Evolutionary conservation across 257 asterid species (phyloP).

Genomic region (Verbascum thapsus): DNA sequence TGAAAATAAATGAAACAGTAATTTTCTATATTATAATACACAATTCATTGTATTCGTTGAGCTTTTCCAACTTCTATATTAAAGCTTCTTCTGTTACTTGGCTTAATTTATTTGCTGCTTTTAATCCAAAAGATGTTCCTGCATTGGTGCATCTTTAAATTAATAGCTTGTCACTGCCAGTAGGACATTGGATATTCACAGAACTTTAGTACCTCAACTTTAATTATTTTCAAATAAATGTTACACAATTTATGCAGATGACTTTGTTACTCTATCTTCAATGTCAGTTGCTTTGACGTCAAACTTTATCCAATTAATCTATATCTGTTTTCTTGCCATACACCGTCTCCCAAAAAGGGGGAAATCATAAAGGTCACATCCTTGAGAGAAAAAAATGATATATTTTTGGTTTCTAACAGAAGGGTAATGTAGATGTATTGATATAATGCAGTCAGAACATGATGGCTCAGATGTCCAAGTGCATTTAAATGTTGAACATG

Average conservation of each 20-base stretch:
- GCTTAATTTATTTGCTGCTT: conserved; percentile 19
- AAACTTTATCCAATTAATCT: conserved; percentile 22
- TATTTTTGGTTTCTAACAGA: conserved; percentile 21
- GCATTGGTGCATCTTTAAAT: conserved; percentile 11
- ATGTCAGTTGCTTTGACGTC: conserved; percentile 13
- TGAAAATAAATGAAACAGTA: conserved; percentile 27
- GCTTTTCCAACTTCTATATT: conserved; percentile 1
- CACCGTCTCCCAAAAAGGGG: too few species aligned
- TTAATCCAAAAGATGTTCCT: conserved; percentile 11
- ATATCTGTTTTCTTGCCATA: conserved; percentile 22
- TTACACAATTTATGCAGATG: not conserved
- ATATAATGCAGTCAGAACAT: conserved; percentile 79
- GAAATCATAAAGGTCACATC: conserved; percentile 3
- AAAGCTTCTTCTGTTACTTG: conserved; percentile 16
- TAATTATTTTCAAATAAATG: too few species aligned
- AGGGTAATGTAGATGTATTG: conserved; percentile 25
- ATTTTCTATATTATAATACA: conserved; percentile 16
- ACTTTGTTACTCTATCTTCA: conserved; percentile 11
- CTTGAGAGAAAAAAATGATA: conserved; percentile 1
- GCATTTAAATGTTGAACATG: conserved; percentile 74
- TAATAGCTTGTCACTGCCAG: conserved; percentile 12
- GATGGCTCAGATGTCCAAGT: conserved; percentile 94
- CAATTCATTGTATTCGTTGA: conserved; percentile 10
- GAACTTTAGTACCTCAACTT: too few species aligned
- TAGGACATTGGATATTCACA: conserved; percentile 5